These are phyloP conservation scores for Tetrapisispora pingtungensis DNA, from an alignment of 805 yeast genomes.

Conservation along the genomic window DNA sequence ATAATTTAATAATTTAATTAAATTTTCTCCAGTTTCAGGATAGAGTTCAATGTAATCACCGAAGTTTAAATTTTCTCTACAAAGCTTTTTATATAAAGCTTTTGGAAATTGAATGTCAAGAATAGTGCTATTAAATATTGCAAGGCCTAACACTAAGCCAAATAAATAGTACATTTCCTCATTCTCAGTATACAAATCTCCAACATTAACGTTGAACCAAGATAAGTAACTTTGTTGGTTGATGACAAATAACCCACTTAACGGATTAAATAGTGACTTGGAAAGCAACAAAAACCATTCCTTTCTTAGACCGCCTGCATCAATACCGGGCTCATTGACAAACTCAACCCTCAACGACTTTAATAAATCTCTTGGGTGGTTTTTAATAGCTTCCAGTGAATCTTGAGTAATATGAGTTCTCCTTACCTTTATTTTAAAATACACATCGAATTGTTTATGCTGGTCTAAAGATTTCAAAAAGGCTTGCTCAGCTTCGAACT, in stretches of 20 bases:
- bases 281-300: slow-evolving; percentile 85
- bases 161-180: slow-evolving; percentile 59
- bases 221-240: slow-evolving; percentile 59
- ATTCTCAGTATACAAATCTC: slow-evolving; percentile 15
- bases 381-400: slow-evolving; percentile 54
- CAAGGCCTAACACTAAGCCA: slow-evolving; percentile 83
- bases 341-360: slow-evolving; percentile 74
- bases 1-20: slow-evolving; percentile 38
- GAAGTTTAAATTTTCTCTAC: slow-evolving; percentile 43
- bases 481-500: slow-evolving; percentile 79
- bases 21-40: slow-evolving; percentile 53
- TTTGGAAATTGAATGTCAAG: slow-evolving; percentile 70
- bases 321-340: slow-evolving; percentile 83
- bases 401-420: slow-evolving; percentile 61
- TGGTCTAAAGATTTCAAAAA: slow-evolving; percentile 64
- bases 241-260: slow-evolving; percentile 54
- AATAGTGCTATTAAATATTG: slow-evolving; percentile 82
- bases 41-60: slow-evolving; percentile 59
- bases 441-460: slow-evolving; percentile 52
- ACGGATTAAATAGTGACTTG: slow-evolving; percentile 57
- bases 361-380: slow-evolving; percentile 49
- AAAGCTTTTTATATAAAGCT: slow-evolving; percentile 64
- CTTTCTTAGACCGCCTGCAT: slow-evolving; percentile 88
- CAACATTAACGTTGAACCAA: slow-evolving; percentile 56
- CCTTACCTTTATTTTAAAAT: slow-evolving; percentile 58